Percentiles rank a stretch among this genome's conserved stretches.
Conservation (phyloP, 2,329 filamentous ascomycete genomes). For the Penicillium glabrum region DNA sequence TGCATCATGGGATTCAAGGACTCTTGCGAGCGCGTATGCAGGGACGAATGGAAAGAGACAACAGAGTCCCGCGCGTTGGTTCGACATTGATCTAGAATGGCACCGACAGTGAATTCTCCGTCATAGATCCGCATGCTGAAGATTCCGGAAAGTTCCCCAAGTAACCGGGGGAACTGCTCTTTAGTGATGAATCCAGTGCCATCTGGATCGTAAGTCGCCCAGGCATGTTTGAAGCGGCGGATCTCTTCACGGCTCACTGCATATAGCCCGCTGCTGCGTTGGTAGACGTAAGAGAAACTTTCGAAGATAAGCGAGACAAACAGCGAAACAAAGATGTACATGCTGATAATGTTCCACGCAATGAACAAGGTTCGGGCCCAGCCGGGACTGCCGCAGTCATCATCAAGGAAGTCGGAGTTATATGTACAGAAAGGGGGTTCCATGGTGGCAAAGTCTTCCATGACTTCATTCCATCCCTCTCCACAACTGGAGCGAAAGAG, state of each 20-base stretch:
- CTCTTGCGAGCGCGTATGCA: conserved; percentile 23
- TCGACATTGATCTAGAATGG: conserved; percentile 81
- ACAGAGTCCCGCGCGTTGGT: conserved; percentile 53
- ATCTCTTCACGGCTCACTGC: conserved; percentile 92
- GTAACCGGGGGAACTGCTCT: conserved; percentile 80
- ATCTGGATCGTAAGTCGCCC: conserved; percentile 90
- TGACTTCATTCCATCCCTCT: conserved; percentile 94
- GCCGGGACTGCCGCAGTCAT: conserved; percentile 85
- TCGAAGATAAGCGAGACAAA: conserved; percentile 99
- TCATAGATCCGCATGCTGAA: conserved; percentile 98
- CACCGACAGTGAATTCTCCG: conserved; percentile 80
- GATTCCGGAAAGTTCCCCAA: conserved; percentile 87
- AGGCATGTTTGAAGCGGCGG: conserved; percentile 95
- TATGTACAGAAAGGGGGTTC: conserved; percentile 78
- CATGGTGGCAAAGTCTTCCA: conserved; percentile 90
- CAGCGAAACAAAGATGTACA: conserved; percentile 99
- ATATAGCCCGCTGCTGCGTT: conserved; percentile 88
- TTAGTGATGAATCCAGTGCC: conserved; percentile 90
- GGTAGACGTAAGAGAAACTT: conserved; percentile 99
- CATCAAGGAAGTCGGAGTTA: conserved; percentile 70
- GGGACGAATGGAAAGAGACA: conserved; percentile 9
- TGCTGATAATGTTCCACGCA: conserved; percentile 98
- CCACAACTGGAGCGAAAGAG: conserved; percentile 91
- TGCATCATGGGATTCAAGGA: conserved; percentile 12
- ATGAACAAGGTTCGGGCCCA: conserved; percentile 93